phyloP scores from a whole-genome alignment of 208 protist genomes.

The Acanthamoeba triangularis region DNA sequence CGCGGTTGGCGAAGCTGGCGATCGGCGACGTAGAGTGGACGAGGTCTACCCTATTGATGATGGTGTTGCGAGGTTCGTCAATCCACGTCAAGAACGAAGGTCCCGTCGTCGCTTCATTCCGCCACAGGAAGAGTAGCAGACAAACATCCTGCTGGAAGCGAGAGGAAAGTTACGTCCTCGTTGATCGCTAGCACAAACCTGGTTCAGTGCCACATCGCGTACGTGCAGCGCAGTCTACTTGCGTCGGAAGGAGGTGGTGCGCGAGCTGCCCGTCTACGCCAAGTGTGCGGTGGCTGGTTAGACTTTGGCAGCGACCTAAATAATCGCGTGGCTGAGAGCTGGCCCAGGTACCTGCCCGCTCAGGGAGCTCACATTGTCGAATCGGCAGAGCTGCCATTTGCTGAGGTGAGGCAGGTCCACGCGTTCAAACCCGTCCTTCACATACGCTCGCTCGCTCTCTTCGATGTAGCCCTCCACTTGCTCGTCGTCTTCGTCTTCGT shows the following conservation, averaged over 20 bases:
- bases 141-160: too few species aligned
- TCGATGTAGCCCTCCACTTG: not conserved
- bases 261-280: not conserved
- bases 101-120: too few species aligned
- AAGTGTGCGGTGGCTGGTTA: not conserved
- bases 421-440: not conserved
- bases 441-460: not conserved
- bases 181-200: too few species aligned
- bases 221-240: not conserved
- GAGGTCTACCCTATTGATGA: too few species aligned
- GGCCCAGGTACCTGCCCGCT: not conserved
- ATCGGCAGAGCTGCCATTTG: constrained; percentile 37
- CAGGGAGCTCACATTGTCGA: not conserved
- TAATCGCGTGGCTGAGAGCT: not conserved
- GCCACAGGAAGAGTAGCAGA: too few species aligned
- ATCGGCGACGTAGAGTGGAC: too few species aligned
- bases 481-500: not conserved
- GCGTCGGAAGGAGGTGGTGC: constrained; percentile 22
- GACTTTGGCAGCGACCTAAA: not conserved
- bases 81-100: too few species aligned
- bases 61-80: too few species aligned
- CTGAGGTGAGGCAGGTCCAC: constrained; percentile 30
- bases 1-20: too few species aligned
- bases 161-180: too few species aligned
- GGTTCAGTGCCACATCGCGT: too few species aligned